Base-by-base conservation (phyloP, 2,329 filamentous ascomycete genomes). In the Aspergillus amoenus region DNA sequence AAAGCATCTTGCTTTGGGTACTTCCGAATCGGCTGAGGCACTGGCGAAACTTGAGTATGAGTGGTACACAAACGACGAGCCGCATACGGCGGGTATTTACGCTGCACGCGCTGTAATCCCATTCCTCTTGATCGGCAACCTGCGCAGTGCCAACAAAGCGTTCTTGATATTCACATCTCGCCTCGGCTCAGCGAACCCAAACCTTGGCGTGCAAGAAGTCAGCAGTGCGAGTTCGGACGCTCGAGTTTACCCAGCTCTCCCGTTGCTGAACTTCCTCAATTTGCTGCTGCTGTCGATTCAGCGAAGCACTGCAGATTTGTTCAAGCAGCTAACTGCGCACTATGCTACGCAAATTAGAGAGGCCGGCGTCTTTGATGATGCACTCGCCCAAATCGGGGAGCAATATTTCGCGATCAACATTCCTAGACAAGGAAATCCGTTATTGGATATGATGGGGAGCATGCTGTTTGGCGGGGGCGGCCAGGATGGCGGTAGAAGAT, bases 401-500 rank as follows among this genome's bases (percentile, higher is more conserved):
- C 93, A 96, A 85, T 99, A 97, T 80, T 99, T 99, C 77, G 87
- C 87, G 37, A 95, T 99, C 72, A 85, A 87, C 78, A 88, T 92
- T 70, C 93, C 93, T 46, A 84, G 89, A 68, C 91, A 96, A 79
- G 89, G 88, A 62, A 97, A 97, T 74, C 93, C 93, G 3, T 80
- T 99, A 74, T 86, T 97, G 76, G 94, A 99, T 72, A 97, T 99
- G 93, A 95, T 99, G 90, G 93, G 92, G 47, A 93, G 87, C 61
- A 85, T 99, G 81, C 90, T 99, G 69, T 93, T 93, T 48, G 91
- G 91, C 18, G 88, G 86, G 6, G 84, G 82, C 24, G 84, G 82
- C 24, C 83, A 82, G 21, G 65, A 64, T 39, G 73, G 76, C 48
- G 70, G 72, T 34, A 52, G 51, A 43, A 78, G 77, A 32, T 63